phyloP scores from a whole-genome alignment of 202 grass and related monocot species.

The Elaeis oleifera region DNA sequence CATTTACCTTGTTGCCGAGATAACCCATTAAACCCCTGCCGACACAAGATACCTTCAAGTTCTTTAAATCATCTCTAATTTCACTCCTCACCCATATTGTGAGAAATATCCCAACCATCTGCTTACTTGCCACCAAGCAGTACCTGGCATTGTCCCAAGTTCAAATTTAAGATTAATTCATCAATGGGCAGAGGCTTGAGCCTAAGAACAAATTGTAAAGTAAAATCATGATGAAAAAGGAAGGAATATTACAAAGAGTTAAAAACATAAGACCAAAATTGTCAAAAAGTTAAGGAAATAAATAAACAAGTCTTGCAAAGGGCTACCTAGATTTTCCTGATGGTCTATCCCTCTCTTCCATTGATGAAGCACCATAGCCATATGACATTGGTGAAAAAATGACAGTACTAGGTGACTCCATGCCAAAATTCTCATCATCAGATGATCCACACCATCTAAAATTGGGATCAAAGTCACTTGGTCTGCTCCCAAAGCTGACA shows the following conservation, averaged over 20 bases:
- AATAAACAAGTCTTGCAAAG: background rate
- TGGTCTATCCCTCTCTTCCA: conserved; percentile 1
- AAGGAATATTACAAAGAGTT: too few species aligned
- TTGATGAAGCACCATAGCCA: conserved; percentile 9
- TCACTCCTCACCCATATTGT: conserved; percentile 8
- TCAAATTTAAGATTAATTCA: too few species aligned
- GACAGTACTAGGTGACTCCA: background rate
- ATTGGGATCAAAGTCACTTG: conserved; percentile 9
- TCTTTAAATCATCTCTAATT: conserved; percentile 7
- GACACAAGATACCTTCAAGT: conserved; percentile 21
- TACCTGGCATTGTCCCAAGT: conserved; percentile 4
- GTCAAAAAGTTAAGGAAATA: background rate
- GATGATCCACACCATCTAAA: conserved; percentile 11
- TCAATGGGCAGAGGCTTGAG: too few species aligned
- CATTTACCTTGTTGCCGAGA: conserved; percentile 18
- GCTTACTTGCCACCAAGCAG: conserved; percentile 11
- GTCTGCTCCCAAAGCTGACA: conserved; percentile 2
- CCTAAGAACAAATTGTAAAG: too few species aligned
- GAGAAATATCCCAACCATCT: conserved; percentile 21
- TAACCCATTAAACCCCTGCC: conserved; percentile 19
- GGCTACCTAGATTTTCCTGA: conserved; percentile 11
- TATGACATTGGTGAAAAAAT: conserved; percentile 3
- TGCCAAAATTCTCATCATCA: conserved; percentile 6
- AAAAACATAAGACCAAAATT: too few species aligned
- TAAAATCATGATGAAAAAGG: too few species aligned